phyloP scores from a whole-genome alignment of 202 grass and related monocot species.

The Setaria italica region DNA sequence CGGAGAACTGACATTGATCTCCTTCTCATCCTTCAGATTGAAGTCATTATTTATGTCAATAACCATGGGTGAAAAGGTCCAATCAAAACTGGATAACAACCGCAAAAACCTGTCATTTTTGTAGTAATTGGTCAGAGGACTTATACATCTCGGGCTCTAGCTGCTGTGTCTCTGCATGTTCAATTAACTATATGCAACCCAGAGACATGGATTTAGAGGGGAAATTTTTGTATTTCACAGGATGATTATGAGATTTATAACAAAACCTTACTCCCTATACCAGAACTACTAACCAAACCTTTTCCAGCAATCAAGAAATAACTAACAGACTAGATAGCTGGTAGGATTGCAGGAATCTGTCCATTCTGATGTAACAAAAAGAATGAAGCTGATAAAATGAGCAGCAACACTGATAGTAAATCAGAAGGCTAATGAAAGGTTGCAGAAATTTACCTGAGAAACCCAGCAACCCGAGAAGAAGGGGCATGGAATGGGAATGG shows the following conservation, averaged over 20 bases:
- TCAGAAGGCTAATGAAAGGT: constrained; percentile 34
- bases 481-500: constrained; percentile 78
- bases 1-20: constrained; percentile 71
- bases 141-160: background rate
- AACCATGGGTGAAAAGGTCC: constrained; percentile 88
- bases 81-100: constrained; percentile 83
- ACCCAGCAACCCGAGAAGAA: constrained; percentile 83
- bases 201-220: constrained; percentile 12
- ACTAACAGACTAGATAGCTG: background rate
- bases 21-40: constrained; percentile 79
- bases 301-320: constrained; percentile 21
- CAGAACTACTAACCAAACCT: background rate
- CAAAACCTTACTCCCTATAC: background rate
- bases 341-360: background rate
- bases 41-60: constrained; percentile 96
- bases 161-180: background rate
- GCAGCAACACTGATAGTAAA: constrained; percentile 7
- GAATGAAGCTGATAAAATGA: constrained; percentile 26
- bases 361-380: constrained; percentile 31
- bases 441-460: constrained; percentile 73
- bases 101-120: constrained; percentile 85
- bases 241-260: constrained; percentile 5
- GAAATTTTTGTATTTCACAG: constrained; percentile 14
- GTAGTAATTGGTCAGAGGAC: constrained; percentile 38
- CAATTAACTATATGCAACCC: background rate